Base-by-base conservation (phyloP, 805 yeast genomes). In the Clavispora carvajalis region DNA sequence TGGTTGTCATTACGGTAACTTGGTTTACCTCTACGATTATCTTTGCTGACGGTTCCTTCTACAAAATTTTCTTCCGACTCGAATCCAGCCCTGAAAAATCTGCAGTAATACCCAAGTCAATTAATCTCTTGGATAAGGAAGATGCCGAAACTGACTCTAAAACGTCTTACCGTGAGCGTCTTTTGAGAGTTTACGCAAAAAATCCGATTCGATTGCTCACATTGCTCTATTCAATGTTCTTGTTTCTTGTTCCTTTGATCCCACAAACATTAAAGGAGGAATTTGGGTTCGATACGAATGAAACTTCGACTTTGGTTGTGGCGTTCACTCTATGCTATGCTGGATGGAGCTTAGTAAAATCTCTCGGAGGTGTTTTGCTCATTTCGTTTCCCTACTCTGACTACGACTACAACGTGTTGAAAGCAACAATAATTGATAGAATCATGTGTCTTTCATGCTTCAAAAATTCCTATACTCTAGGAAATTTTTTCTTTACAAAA, bases 401-500 rank as follows among this genome's bases (percentile, higher is more conserved):
- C 39, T 60, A 60, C 41, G 67, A 66, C 21, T 67, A 63, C 51
- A 54, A 55, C 38, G 43, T 65, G 37, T 37, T 74, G 9, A 67
- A 65, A 43, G 43, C 63, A 0, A 53, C 62, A 4, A 69, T 85
- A 5, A 59, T 58, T n/a, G 71, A 69, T 33, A 56, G 59, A 9
- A 70, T 85, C n/a, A 57, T 63, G 19, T 53, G 55, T 1, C 58
- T 80, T n/a, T 79, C 76, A 11, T 63, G 62, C 28, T 85, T 75
- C 59, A 78, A 74, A 51, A 58, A 71, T 3, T 59, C 64, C 5
- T 82, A 79, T 51, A 54, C 55, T 6, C 54, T 84, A 12, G 67
- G 72, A 11, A 67, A 57, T 51, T 65, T 84, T 7, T 64, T 76
- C 37, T 62, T 85, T 6, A 71, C 84, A 3, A 79, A 82, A 48